Evolutionary conservation across 495 filamentous ascomycete genomes (phyloP).

Genomic region (Daldinia childiae): DNA sequence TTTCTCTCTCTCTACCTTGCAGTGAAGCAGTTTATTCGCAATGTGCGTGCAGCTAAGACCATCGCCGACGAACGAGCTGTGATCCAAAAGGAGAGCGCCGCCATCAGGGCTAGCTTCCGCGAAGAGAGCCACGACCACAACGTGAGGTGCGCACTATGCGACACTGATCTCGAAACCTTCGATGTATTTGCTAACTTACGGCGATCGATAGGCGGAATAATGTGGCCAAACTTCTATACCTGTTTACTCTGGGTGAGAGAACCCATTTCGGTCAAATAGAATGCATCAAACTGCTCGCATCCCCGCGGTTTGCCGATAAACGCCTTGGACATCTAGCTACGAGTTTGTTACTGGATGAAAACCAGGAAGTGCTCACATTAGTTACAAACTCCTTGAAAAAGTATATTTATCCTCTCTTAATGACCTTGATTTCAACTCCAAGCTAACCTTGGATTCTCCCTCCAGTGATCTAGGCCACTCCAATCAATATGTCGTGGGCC

Average conservation of each 20-base stretch:
- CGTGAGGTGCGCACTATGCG: slow-evolving; percentile 69
- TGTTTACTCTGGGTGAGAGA: slow-evolving; percentile 97
- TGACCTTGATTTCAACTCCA: background rate
- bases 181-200: slow-evolving; percentile 20
- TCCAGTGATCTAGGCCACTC: slow-evolving; percentile 91
- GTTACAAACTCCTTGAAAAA: slow-evolving; percentile 98
- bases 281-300: slow-evolving; percentile 96
- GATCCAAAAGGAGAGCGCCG: slow-evolving; percentile 98
- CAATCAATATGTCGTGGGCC: slow-evolving; percentile 97
- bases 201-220: slow-evolving; percentile 82
- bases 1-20: slow-evolving; percentile 2
- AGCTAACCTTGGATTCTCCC: slow-evolving; percentile 46
- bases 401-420: slow-evolving; percentile 57
- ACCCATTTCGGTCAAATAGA: slow-evolving; percentile 99
- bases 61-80: slow-evolving; percentile 98
- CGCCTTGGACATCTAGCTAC: slow-evolving; percentile 94
- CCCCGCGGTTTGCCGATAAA: slow-evolving; percentile 97
- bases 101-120: slow-evolving; percentile 94
- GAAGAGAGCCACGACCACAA: slow-evolving; percentile 94
- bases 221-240: slow-evolving; percentile 96
- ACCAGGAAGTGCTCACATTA: slow-evolving; percentile 95
- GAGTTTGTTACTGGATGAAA: slow-evolving; percentile 95
- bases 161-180: background rate
- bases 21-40: slow-evolving; percentile 99
- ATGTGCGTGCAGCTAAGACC: slow-evolving; percentile 97